Evolutionary conservation across 2,329 filamentous ascomycete genomes (phyloP), one percentile per base, ranked within the genome.

Genomic region (Ascochyta rabiei): DNA sequence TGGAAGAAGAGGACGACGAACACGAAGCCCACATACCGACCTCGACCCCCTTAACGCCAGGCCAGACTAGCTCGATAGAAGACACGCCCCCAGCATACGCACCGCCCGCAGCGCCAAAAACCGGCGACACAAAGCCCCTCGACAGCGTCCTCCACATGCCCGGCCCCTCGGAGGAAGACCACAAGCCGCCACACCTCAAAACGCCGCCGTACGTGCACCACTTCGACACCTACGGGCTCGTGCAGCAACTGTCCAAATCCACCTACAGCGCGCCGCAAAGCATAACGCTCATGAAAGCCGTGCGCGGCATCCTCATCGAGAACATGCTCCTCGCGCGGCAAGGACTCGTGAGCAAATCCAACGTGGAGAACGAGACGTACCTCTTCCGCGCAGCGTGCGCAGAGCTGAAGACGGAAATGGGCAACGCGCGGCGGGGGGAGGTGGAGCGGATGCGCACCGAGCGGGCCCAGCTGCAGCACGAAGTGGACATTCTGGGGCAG

Each of bases 321-420:
- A 96, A 98, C 70, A 82, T 98, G 53, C 87, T 91, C 52, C 80
- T 92, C 13, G 95, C 95, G 41, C 89, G 89, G 69, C 82, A 86
- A 42, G 89, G 87, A 2, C 80, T 98, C 8, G 90, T 97, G 10
- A 91, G 88, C 74, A 97, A 96, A 76, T 91, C 88, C 39, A 91
- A 96, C 67, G 89, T 96, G 33, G 93, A 98, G 72, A 99, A 98
- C 73, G 90, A 97, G 76, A 88, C 88, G 7, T 99, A 99, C 72
- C 83, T 99, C 10, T 99, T 99, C 79, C 86, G 89, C 48, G 95
- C 95, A 2, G 95, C 95, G 2, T 97, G 93, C 73, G 93, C 90
- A 3, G 95, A 99, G 77, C 83, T 99, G 30, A 86, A 87, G 65
- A 93, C 91, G 21, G 95, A 97, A 72, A 86, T 98, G 16, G 87